Evolutionary conservation across 805 yeast species (phyloP).

Genomic region (Teunomyces pallodes): DNA sequence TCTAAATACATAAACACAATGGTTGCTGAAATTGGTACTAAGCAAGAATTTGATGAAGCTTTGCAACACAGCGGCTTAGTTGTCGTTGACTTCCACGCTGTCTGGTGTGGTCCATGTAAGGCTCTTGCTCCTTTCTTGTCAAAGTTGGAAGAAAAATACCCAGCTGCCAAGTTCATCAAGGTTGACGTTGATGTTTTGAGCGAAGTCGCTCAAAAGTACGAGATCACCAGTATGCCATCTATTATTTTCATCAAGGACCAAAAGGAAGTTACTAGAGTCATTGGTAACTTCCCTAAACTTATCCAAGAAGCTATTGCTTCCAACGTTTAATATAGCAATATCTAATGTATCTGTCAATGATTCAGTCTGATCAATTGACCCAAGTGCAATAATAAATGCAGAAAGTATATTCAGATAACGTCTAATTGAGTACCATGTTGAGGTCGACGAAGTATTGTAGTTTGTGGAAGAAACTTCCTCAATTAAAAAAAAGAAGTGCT

Average conservation of each 20-base stretch:
- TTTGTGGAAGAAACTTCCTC: no score
- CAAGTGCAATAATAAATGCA: no score
- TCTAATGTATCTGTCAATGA: no score
- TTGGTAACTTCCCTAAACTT: slow-evolving; percentile 88
- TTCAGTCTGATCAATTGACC: no score
- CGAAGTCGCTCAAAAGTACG: slow-evolving; percentile 67
- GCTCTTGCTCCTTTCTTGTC: slow-evolving; percentile 93
- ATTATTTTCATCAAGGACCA: slow-evolving; percentile 79
- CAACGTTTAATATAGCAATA: slow-evolving; percentile 36
- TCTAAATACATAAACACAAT: slow-evolving; percentile 17
- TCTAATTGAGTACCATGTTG: no score
- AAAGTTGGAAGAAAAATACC: slow-evolving; percentile 67
- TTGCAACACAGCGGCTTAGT: slow-evolving; percentile 67
- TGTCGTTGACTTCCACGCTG: slow-evolving; percentile 93
- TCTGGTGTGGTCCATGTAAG: slow-evolving; percentile 99
- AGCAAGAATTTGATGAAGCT: slow-evolving; percentile 64
- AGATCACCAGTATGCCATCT: slow-evolving; percentile 59
- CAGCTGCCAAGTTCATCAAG: slow-evolving; percentile 75
- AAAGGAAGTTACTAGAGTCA: slow-evolving; percentile 69
- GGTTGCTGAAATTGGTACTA: slow-evolving; percentile 34
- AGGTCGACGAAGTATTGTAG: no score
- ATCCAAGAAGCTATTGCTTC: slow-evolving; percentile 65
- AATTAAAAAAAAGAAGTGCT: no score
- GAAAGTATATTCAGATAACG: no score
- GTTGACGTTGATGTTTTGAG: slow-evolving; percentile 87